Evolutionary conservation across 2,329 filamentous ascomycete species (phyloP), one percentile per base, ranked within the genome.

Genomic region (Curvularia lunata): DNA sequence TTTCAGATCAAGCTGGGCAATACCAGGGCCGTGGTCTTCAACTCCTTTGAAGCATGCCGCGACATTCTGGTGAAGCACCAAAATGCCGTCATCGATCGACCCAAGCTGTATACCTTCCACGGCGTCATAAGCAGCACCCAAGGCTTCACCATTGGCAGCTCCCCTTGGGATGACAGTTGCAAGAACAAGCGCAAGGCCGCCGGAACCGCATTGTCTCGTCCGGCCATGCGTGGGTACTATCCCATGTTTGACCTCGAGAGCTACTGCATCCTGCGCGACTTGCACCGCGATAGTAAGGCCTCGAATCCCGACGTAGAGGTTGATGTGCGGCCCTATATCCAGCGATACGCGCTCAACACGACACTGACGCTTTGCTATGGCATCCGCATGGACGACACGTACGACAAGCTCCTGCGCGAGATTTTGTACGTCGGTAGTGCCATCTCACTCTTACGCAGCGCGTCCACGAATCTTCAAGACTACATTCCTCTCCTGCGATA

Each of bases 1-100:
- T 84, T 82, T 65, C 82, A 84, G 58, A 80, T 89, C 52, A 77
- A 78, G 18, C 76, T 85, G 1, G 82, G 83, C 8, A 84, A 84
- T 61, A 84, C 79, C 1, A 72, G 82, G 16, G 82, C 82, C 1
- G 82, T 84, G 0, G 81, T 84, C 0, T 76, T 84, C 46, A 85
- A 83, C 67, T 83, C 80, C 1, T 85, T 84, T 52, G 79, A 80
- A 1, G 82, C 82, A 62, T 82, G 80, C 69, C 80, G 78, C 62
- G 80, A 80, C 47, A 83, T 84, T 68, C 74, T 84, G 1, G 71
- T 84, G 4, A 58, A 78, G 1, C 76, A 84, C 56, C 80, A 83
- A 57, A 80, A 80, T 21, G 82, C 82, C 5, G 68, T 83, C 8
- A 83, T 84, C 40, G 80, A 83, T 61, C 74, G 81, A 0, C 82